These are phyloP conservation scores for Fusarium hostae DNA, from an alignment of 2,329 filamentous ascomycete species.

Conservation along the genomic window DNA sequence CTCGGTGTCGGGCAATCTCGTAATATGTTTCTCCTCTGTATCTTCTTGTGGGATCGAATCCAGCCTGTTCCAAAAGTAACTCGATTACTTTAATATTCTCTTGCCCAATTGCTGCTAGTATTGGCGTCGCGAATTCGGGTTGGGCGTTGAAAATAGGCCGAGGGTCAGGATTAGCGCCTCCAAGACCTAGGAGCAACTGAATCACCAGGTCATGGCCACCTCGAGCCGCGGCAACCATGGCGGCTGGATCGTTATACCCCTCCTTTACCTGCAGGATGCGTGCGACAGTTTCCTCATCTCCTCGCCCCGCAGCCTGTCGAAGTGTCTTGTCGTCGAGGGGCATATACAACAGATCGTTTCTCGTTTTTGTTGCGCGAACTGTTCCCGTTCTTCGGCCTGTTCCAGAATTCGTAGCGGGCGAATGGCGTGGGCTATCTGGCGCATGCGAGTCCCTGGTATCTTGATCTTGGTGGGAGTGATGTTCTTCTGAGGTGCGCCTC, in stretches of 20 bases:
- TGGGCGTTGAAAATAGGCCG: constrained; percentile 68
- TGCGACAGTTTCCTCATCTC: constrained; percentile 70
- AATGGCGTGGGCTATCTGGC: constrained; percentile 68
- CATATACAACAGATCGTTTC: constrained; percentile 72
- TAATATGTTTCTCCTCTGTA: constrained; percentile 84
- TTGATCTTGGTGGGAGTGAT: constrained; percentile 59
- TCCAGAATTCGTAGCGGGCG: constrained; percentile 58
- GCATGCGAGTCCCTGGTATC: constrained; percentile 65
- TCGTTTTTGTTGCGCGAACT: constrained; percentile 70
- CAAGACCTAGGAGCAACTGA: constrained; percentile 78
- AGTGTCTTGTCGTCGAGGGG: constrained; percentile 71
- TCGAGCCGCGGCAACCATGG: constrained; percentile 89
- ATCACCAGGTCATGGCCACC: constrained; percentile 91
- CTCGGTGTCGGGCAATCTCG: constrained; percentile 84
- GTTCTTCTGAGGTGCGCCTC: constrained; percentile 68
- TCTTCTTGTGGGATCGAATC: constrained; percentile 84
- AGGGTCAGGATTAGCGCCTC: constrained; percentile 74
- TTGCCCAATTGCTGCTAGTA: constrained; percentile 92
- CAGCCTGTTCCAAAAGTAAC: constrained; percentile 78
- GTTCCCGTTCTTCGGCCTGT: constrained; percentile 64
- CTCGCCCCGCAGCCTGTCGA: constrained; percentile 68
- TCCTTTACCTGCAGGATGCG: constrained; percentile 71
- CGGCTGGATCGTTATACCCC: constrained; percentile 78
- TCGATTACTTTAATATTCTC: constrained; percentile 86
- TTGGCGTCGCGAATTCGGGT: constrained; percentile 85